Evolutionary conservation across 1,284 basidiomycete genomes (phyloP), one percentile per base, ranked within the genome.

Genomic region (Cutaneotrichosporon arboriforme): DNA sequence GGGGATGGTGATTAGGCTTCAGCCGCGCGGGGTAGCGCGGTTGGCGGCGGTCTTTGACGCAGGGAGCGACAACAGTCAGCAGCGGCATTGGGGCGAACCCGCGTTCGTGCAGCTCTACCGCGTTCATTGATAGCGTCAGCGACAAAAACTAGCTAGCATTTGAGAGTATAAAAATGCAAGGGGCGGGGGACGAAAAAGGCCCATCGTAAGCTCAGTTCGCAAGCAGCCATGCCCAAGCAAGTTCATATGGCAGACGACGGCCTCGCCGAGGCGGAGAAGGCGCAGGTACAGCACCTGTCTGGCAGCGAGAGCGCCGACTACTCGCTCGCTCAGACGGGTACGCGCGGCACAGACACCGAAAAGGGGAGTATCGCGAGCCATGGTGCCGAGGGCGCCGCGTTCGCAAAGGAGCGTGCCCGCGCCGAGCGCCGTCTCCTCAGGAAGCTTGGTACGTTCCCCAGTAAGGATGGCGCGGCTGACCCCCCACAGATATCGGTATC

Each of bases 341-440:
- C 58, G n/a, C 50, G 45, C 18, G 44, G 21, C 15, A 60, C 57
- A 41, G 62, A 62, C 26, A 59, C 62, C 1, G 67, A 70, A 36
- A 69, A 70, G 55, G 64, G 60, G n/a, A 65, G 63, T 8, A 40
- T 52, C 8, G 67, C 68, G 41, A 67, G 68, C 21, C 50, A 48
- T 17, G 64, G 61, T 20, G 59, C 60, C 4, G 59, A 65, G 18
- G 71, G 71, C 13, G 51, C 62, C 20, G 63, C 60, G 14, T 60
- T 65, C 45, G 53, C 51, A 17, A 57, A 54, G 4, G 69, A 65
- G 44, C 52, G 39, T 7, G 57, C 58, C 49, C 31, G 26, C 26
- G 36, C 46, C 8, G 46, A 48, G 37, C 46, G 46, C 59, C 85
- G 84, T 15, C 76, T 86, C 47, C 90, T 90, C 66, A 82, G 83